Evolutionary conservation across 352 stramenopile species (phyloP).

Genomic region (Pilasporangium apinafurcum): DNA sequence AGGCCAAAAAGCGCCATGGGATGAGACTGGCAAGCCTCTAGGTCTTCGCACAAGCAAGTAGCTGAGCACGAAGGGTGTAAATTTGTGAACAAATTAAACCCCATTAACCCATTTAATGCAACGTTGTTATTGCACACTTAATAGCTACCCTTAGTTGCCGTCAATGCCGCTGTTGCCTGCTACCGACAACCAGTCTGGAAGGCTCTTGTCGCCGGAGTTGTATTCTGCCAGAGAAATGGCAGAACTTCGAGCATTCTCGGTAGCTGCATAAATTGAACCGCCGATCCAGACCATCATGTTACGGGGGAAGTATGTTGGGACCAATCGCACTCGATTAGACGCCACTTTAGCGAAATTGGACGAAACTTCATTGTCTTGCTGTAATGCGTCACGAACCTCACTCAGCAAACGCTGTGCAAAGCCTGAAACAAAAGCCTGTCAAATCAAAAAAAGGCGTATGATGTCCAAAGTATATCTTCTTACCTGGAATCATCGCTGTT

Average conservation of each 20-base stretch:
- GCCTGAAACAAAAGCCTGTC: constrained; percentile 12
- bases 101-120: neutral
- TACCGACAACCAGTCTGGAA: constrained; percentile 65
- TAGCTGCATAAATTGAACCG: constrained; percentile 69
- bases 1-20: constrained; percentile 71
- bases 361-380: constrained; percentile 27
- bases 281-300: constrained; percentile 78
- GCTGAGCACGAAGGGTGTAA: too few relatives aligned
- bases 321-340: constrained; percentile 28
- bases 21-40: constrained; percentile 62
- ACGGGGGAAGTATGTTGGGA: constrained; percentile 50
- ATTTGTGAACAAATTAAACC: constrained; percentile 1
- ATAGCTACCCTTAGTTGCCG: constrained; percentile 7
- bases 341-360: too few relatives aligned
- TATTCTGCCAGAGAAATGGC: constrained; percentile 59
- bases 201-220: constrained; percentile 11
- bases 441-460: neutral
- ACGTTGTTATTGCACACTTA: neutral
- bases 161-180: constrained; percentile 21
- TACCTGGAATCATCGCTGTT: constrained; percentile 72
- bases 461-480: neutral
- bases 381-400: constrained; percentile 32
- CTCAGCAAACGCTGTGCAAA: constrained; percentile 43
- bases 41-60: constrained; percentile 54
- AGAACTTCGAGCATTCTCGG: constrained; percentile 26